Conservation (phyloP, 768 basidiomycete genomes). For the Trametes coccinea region DNA sequence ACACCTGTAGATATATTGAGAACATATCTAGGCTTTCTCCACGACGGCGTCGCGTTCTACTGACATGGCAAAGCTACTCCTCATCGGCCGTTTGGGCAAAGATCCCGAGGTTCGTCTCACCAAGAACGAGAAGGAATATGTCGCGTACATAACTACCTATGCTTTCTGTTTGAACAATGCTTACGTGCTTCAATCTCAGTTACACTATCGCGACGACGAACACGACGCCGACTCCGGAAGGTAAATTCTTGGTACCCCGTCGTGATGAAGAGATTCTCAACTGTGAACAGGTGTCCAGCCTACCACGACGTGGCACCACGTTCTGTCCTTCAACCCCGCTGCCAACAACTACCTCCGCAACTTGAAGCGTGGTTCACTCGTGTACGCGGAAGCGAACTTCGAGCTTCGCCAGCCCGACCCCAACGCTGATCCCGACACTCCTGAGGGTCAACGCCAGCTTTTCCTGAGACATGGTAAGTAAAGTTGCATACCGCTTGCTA, state of each 20-base stretch:
- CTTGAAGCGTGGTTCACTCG: slow-evolving; percentile 68
- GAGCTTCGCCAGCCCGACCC: slow-evolving; percentile 75
- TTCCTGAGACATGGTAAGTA: slow-evolving; percentile 77
- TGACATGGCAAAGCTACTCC: slow-evolving; percentile 74
- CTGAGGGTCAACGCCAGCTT: slow-evolving; percentile 77
- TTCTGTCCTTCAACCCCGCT: slow-evolving; percentile 68
- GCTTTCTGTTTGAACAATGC: not conserved
- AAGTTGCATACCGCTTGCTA: not conserved
- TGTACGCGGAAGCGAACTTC: slow-evolving; percentile 80
- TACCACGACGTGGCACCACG: slow-evolving; percentile 70
- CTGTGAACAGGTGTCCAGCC: slow-evolving; percentile 44
- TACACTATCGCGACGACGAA: slow-evolving; percentile 79
- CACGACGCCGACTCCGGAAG: slow-evolving; percentile 61
- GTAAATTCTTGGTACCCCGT: slow-evolving; percentile 21
- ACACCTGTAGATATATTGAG: not conserved
- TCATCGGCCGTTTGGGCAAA: slow-evolving; percentile 71
- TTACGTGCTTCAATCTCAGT: slow-evolving; percentile 36
- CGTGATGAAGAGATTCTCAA: too few species aligned
- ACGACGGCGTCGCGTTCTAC: slow-evolving; percentile 52
- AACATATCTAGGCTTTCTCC: slow-evolving; percentile 56
- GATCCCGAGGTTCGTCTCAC: slow-evolving; percentile 72
- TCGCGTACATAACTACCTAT: slow-evolving; percentile 53
- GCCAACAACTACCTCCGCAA: slow-evolving; percentile 65
- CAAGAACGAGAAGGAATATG: slow-evolving; percentile 76
- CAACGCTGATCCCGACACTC: slow-evolving; percentile 62